phyloP scores from a whole-genome alignment of 768 basidiomycete species.

The Tricholoma flavovirens region DNA sequence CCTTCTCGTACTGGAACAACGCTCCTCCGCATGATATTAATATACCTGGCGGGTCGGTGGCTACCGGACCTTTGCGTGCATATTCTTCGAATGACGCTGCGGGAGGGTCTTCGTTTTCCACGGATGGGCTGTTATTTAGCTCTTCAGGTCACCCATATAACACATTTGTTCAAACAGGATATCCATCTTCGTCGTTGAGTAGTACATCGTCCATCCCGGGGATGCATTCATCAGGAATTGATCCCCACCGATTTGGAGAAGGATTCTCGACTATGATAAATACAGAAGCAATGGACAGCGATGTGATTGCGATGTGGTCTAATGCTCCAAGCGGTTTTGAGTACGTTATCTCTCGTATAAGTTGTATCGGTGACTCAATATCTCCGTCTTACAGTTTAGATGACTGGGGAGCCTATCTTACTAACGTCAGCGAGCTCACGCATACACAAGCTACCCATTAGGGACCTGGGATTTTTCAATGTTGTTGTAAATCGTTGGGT shows the following conservation, averaged over 20 bases:
- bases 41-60: neutral
- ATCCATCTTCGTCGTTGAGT: neutral
- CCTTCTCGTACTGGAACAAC: neutral
- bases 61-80: neutral
- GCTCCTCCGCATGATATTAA: neutral
- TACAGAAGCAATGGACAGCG: slow-evolving; percentile 30
- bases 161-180: neutral
- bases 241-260: neutral
- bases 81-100: neutral
- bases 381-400: slow-evolving; percentile 28
- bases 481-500: too few species aligned
- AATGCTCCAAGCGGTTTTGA: slow-evolving; percentile 60
- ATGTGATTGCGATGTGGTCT: slow-evolving; percentile 65
- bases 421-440: slow-evolving; percentile 35
- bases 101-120: neutral
- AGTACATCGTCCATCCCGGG: neutral
- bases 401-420: slow-evolving; percentile 41
- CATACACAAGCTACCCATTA: slow-evolving; percentile 16
- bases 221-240: neutral
- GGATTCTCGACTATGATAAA: neutral
- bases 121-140: neutral
- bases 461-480: neutral
- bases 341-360: slow-evolving; percentile 31
- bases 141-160: neutral
- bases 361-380: neutral